Base-by-base conservation (phyloP, 495 filamentous ascomycete genomes). In the Sordaria brevicollis region DNA sequence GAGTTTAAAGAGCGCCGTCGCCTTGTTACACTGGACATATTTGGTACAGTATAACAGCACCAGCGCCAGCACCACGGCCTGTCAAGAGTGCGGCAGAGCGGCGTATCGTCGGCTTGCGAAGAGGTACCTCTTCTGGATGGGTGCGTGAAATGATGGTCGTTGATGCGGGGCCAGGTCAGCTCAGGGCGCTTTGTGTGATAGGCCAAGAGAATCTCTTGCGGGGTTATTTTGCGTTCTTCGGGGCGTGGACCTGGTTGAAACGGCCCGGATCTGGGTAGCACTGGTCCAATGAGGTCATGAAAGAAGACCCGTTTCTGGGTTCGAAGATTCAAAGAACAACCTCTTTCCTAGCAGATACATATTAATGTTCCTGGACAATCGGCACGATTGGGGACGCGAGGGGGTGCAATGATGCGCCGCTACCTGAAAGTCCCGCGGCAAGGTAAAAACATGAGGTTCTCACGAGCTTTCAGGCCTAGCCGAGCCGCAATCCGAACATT, bases 191-290 rank as follows among this genome's bases (percentile, higher is more conserved):
- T 35, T 41, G 34, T 69, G 33, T 71, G 67, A 72, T 71, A 67
- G 69, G 74, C 68, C 41, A 29, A 67, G 67, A 39, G 11, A n/a
- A 31, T 3, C 13, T 31, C 35, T 39, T 68, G 35, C 65, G 74
- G 74, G 72, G n/a, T 29, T n/a, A 68, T 37, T 65, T 72, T 70
- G 70, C 67, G 69, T 65, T 11, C 68, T 72, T 34, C 43, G 34
- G 4, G 21, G 65, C 31, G 41, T 65, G 49, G 49, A 57, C 72
- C 39, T 68, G 69, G 65, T 68, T 36, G 36, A 78, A 75, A 78
- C 76, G 76, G 76, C 69, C 75, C 76, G 75, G 70, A 70, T 78
- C 67, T 67, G 75, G 67, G 71, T 69, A 39, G 65, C 69, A 70
- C 66, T 71, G 65, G 65, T 72, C 73, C 73, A 72, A 71, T 72